Evolutionary conservation across 1,284 basidiomycete species (phyloP), one percentile per base, ranked within the genome.

Genomic region (Ustilago bromivora): DNA sequence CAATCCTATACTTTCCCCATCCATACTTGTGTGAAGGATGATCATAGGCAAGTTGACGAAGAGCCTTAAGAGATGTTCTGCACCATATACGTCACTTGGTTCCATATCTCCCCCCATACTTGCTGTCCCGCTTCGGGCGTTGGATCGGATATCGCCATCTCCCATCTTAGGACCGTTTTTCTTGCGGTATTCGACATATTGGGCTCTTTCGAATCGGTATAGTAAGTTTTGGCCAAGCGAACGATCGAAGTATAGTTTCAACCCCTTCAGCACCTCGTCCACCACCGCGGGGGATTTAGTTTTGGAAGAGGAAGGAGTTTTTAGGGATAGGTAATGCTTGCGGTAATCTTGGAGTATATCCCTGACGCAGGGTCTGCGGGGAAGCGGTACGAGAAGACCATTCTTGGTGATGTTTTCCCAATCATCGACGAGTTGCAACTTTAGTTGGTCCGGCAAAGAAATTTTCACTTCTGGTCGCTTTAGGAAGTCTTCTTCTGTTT

Each of bases 401-500:
- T 96, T 94, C 88, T 98, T 98, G 61, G 96, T 99, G 49, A 99
- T 91, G 17, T 92, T 91, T 87, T 99, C 96, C 96, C 96, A 99
- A 82, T 99, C 97, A 82, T 99, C 96, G 1, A 99, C 96, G 15
- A 99, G 89, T 68, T 93, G 90, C 36, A 92, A 89, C 87, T 98
- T 98, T 75, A 99, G 89, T 15, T 90, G 87, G 80, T 98, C 96
- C 0, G 96, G 97, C 13, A 98, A 92, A 61, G 89, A 90, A 55
- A 99, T 89, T 87, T 94, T 95, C 89, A 99, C 92, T 82, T 98
- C 96, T 4, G 94, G 93, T 78, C 92, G 91, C 87, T 91, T 92
- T 81, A 88, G 76, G 61, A 87, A 89, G 53, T 90, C 89, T 9
- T 88, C 87, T 71, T 89, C 89, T 84, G 73, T 65, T 41, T 83